Percentiles rank a stretch among this genome's conserved stretches.
These are phyloP conservation scores for Curvularia spicifera DNA, from an alignment of 2,329 filamentous ascomycete species.

Conservation along the genomic window DNA sequence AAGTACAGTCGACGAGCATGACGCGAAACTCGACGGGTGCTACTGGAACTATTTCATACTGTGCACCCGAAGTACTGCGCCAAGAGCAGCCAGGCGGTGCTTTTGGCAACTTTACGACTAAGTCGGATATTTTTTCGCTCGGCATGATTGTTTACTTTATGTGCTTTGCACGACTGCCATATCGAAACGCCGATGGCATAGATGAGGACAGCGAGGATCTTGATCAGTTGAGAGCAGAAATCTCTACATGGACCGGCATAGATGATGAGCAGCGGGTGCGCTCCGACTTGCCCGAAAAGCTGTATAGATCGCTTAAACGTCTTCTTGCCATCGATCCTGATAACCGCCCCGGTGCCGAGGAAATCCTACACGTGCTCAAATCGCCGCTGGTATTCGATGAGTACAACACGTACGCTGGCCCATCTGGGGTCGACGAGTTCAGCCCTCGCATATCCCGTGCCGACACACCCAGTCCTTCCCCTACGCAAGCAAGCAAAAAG, in stretches of 20 bases:
- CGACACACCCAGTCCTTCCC: conserved; percentile 50
- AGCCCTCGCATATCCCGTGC: conserved; percentile 53
- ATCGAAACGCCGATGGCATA: conserved; percentile 79
- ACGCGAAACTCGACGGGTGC: conserved; percentile 88
- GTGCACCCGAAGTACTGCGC: conserved; percentile 88
- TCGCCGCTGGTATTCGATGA: conserved; percentile 63
- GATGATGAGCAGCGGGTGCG: conserved; percentile 75
- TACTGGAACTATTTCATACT: conserved; percentile 97
- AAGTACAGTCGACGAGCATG: conserved; percentile 85
- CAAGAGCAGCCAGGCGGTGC: conserved; percentile 67
- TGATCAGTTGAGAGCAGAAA: conserved; percentile 83
- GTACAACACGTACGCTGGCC: conserved; percentile 49
- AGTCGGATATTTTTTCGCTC: conserved; percentile 96
- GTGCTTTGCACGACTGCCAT: conserved; percentile 90
- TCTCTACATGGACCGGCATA: conserved; percentile 86
- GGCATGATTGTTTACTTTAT: conserved; percentile 99
- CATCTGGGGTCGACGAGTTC: conserved; percentile 43
- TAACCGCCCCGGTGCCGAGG: conserved; percentile 81
- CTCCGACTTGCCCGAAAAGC: conserved; percentile 80
- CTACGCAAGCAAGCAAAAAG: conserved; percentile 33
- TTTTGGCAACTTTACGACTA: conserved; percentile 93
- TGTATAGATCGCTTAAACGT: conserved; percentile 83
- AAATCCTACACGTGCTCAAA: conserved; percentile 81
- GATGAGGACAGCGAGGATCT: conserved; percentile 93
- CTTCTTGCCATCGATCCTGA: conserved; percentile 78